A percentile compares a stretch with the other conserved stretches of the same genome.
These are phyloP conservation scores for Cardiosporidium cionae DNA, from an alignment of 169 alveolate species.

Conservation along the genomic window DNA sequence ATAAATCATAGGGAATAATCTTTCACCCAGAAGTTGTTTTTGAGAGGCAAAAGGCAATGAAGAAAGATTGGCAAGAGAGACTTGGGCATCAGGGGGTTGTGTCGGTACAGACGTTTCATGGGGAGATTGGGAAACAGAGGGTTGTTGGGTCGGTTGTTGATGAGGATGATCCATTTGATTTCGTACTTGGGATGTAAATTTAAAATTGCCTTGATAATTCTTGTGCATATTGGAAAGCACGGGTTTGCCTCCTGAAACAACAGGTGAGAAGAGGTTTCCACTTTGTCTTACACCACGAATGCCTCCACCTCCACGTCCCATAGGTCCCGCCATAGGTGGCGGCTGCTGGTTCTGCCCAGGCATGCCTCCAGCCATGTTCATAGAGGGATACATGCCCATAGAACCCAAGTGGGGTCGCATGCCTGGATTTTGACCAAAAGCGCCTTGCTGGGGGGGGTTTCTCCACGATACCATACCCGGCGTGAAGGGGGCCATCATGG, in stretches of 20 bases:
- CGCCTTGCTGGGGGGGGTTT: too few species aligned
- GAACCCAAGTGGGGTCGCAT: too few species aligned
- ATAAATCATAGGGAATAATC: conserved; percentile 81
- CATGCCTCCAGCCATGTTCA: neutral
- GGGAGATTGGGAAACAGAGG: neutral
- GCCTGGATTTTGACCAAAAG: too few species aligned
- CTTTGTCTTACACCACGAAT: too few species aligned
- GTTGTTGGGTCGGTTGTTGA: neutral
- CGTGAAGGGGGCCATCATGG: too few species aligned
- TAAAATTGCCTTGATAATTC: conserved; percentile 16
- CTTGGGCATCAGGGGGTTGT: neutral
- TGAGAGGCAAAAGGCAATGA: conserved; percentile 76
- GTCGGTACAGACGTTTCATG: neutral
- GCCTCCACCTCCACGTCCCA: neutral
- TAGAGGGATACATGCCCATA: neutral
- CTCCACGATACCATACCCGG: too few species aligned
- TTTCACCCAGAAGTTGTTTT: conserved; percentile 88
- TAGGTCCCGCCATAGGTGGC: neutral
- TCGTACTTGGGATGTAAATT: conserved; percentile 36
- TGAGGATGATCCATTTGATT: conserved; percentile 7
- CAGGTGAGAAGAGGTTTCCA: too few species aligned
- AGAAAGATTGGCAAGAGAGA: conserved; percentile 2
- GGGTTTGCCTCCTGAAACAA: too few species aligned
- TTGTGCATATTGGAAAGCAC: too few species aligned
- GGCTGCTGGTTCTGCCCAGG: neutral